These are phyloP conservation scores for Cyathus striatus DNA, from an alignment of 768 basidiomycete species.

Conservation along the genomic window DNA sequence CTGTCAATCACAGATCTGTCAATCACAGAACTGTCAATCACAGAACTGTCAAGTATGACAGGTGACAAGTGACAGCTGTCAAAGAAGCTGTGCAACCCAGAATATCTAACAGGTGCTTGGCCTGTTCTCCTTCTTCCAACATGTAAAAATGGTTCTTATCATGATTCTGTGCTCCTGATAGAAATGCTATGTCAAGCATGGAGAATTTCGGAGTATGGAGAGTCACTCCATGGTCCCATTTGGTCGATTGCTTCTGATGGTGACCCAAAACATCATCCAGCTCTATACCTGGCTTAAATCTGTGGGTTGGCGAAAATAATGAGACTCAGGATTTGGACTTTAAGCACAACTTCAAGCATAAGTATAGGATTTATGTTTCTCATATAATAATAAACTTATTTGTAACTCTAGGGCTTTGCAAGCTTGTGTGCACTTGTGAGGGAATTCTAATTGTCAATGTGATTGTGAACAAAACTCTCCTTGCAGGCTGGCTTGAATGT, in stretches of 20 bases:
- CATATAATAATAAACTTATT: slow-evolving; percentile 2
- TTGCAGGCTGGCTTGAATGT: slow-evolving; percentile 11
- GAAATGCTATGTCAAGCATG: slow-evolving; percentile 14
- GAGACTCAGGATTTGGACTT: slow-evolving; percentile 15
- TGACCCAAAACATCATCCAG: slow-evolving; percentile 11
- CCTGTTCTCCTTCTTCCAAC: slow-evolving; percentile 13
- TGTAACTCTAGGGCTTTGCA: slow-evolving; percentile 16
- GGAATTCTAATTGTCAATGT: slow-evolving; percentile 11
- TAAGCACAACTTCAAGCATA: slow-evolving; percentile 15
- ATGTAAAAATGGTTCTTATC: slow-evolving; percentile 12
- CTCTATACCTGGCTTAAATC: slow-evolving; percentile 13
- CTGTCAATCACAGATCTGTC: no score
- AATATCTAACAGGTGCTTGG: no score
- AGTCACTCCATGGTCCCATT: slow-evolving; percentile 11
- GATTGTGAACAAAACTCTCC: slow-evolving; percentile 13
- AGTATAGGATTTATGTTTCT: background rate
- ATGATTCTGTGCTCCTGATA: slow-evolving; percentile 7
- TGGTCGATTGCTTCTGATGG: slow-evolving; percentile 14
- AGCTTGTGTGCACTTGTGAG: slow-evolving; percentile 12
- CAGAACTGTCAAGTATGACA: no score
- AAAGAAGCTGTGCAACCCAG: no score
- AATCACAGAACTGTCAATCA: no score
- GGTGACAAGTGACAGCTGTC: no score
- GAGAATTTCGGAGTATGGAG: slow-evolving; percentile 16
- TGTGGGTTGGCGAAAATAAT: slow-evolving; percentile 7